phyloP scores from a whole-genome alignment of 257 asterid genomes.

The Ligustrum vulgare region DNA sequence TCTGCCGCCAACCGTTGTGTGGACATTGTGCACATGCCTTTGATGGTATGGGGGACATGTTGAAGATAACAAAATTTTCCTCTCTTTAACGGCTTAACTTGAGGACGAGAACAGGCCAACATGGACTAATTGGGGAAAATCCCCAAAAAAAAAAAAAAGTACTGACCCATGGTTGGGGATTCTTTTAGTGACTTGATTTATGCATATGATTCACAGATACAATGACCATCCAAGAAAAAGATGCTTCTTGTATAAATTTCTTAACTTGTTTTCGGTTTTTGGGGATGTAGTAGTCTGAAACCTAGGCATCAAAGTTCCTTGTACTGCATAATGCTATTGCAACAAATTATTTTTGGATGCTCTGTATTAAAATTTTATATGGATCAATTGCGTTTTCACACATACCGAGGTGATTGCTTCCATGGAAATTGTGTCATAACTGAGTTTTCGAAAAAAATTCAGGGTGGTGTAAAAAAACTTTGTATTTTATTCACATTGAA shows the following conservation, averaged over 20 bases:
- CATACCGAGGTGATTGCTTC: background rate
- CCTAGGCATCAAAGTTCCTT: conserved; percentile 3
- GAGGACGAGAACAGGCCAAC: background rate
- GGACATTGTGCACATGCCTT: background rate
- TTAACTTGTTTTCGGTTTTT: background rate
- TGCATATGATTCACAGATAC: background rate
- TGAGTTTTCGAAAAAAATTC: background rate
- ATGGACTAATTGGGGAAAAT: background rate
- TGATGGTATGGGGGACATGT: background rate
- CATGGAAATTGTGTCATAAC: background rate
- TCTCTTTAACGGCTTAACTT: background rate
- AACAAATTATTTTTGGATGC: conserved; percentile 5
- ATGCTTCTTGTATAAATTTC: background rate
- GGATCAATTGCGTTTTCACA: background rate
- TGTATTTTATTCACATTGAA: background rate
- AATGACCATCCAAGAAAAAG: background rate
- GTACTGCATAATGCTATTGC: background rate
- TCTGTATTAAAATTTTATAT: background rate
- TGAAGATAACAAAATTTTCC: background rate
- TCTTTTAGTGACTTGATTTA: background rate
- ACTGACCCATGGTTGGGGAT: background rate
- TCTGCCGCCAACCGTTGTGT: background rate
- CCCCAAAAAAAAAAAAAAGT: background rate
- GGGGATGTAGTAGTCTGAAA: background rate
- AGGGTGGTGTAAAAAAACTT: background rate